A percentile compares a stretch with the other conserved stretches of the same genome.
These are phyloP conservation scores for Panicum virgatum DNA, from an alignment of 202 grass and related monocot genomes.

Conservation along the genomic window DNA sequence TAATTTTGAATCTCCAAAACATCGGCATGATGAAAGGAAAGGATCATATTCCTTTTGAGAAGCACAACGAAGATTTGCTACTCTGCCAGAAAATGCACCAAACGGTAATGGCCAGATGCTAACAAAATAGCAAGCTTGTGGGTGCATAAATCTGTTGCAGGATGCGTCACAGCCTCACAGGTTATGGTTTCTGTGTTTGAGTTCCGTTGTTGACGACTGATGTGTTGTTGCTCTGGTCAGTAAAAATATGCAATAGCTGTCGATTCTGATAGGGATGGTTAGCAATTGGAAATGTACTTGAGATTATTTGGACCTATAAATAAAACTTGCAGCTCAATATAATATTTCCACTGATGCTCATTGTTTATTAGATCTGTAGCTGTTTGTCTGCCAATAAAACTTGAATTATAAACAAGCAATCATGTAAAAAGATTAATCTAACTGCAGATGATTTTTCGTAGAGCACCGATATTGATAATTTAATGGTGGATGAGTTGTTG, in stretches of 20 bases:
- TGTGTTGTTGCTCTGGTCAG: not conserved
- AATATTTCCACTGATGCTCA: not conserved
- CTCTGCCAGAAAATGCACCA: too few relatives aligned
- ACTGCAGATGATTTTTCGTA: not conserved
- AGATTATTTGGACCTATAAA: not conserved
- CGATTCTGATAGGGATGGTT: not conserved
- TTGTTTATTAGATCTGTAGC: not conserved
- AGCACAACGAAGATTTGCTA: not conserved
- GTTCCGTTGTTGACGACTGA: not conserved
- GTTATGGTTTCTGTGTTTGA: not conserved
- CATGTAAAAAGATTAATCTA: not conserved
- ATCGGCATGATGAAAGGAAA: too few relatives aligned
- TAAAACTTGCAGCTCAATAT: not conserved
- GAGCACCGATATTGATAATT: not conserved
- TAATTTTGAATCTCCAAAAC: too few relatives aligned
- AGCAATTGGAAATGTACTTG: not conserved
- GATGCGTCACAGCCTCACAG: too few relatives aligned
- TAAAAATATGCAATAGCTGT: not conserved
- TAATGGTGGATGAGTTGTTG: not conserved
- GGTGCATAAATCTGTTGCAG: too few relatives aligned
- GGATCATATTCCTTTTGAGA: not conserved
- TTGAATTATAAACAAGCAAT: not conserved
- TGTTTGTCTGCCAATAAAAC: not conserved
- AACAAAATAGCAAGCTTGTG: too few relatives aligned
- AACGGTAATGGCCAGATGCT: too few relatives aligned